Evolutionary conservation across 129 eudicot species (phyloP).

Genomic region (Lactuca saligna): DNA sequence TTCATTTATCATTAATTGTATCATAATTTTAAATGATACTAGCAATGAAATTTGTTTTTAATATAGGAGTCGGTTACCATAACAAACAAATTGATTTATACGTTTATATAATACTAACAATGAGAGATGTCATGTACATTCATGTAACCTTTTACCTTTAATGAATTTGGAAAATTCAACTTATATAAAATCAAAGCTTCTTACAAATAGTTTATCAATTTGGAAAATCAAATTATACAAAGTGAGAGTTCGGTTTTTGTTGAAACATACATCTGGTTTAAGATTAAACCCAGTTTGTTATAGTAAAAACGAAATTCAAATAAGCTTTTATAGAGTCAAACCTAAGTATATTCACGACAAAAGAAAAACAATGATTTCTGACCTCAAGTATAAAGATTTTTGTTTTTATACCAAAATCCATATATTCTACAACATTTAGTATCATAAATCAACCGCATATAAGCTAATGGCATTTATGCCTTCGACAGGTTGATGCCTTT

Average conservation of each 20-base stretch:
- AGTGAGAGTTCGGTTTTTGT: neutral
- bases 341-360: neutral
- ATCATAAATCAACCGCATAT: neutral
- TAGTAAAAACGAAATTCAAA: neutral
- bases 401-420: neutral
- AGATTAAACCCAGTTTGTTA: neutral
- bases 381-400: neutral
- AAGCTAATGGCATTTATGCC: conserved; percentile 9
- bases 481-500: neutral
- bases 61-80: too few relatives aligned
- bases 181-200: neutral
- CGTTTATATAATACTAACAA: too few relatives aligned
- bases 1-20: too few relatives aligned
- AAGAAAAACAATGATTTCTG: neutral
- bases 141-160: too few relatives aligned
- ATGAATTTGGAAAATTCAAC: neutral
- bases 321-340: neutral
- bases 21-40: too few relatives aligned
- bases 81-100: too few relatives aligned
- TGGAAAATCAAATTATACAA: neutral
- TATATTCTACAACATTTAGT: too few relatives aligned
- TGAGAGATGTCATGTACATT: neutral
- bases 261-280: neutral
- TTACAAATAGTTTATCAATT: neutral
- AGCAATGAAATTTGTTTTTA: too few relatives aligned